These are phyloP conservation scores for Leccinum subgranulosum DNA, from an alignment of 768 basidiomycete genomes.

Conservation along the genomic window DNA sequence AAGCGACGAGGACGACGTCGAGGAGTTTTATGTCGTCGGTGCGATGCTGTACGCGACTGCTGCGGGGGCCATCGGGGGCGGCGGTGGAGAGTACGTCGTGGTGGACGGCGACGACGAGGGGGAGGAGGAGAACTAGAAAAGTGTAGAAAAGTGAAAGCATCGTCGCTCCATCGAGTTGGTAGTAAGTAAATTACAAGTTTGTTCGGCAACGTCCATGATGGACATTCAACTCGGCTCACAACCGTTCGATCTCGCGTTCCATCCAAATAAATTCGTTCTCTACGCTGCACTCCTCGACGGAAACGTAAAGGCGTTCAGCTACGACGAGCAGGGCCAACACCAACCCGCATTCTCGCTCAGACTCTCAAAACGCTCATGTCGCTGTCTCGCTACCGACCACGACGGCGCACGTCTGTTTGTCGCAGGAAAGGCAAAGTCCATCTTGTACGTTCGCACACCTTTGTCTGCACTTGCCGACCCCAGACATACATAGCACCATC, in stretches of 20 bases:
- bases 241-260: conserved; percentile 88
- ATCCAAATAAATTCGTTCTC: conserved; percentile 68
- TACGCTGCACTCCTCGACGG: conserved; percentile 82
- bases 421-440: conserved; percentile 75
- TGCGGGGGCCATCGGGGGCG: conserved; percentile 23
- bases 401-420: conserved; percentile 72
- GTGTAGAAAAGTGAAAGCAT: conserved; percentile 34
- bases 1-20: conserved; percentile 85
- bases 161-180: conserved; percentile 25
- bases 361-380: conserved; percentile 82
- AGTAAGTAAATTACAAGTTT: neutral
- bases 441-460: conserved; percentile 57
- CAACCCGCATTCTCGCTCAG: conserved; percentile 52
- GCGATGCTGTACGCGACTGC: conserved; percentile 9
- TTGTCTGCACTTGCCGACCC: neutral
- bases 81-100: conserved; percentile 25
- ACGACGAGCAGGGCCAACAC: conserved; percentile 66
- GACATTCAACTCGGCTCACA: conserved; percentile 72
- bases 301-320: conserved; percentile 75
- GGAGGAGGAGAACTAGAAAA: conserved; percentile 24
- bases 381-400: conserved; percentile 63
- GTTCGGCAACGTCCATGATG: conserved; percentile 34
- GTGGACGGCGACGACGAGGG: conserved; percentile 29
- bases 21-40: conserved; percentile 54
- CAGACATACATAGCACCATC: conserved; percentile 47